phyloP scores from a whole-genome alignment of 1,139 yeast genomes.

The Pneumocystis jirovecii region DNA sequence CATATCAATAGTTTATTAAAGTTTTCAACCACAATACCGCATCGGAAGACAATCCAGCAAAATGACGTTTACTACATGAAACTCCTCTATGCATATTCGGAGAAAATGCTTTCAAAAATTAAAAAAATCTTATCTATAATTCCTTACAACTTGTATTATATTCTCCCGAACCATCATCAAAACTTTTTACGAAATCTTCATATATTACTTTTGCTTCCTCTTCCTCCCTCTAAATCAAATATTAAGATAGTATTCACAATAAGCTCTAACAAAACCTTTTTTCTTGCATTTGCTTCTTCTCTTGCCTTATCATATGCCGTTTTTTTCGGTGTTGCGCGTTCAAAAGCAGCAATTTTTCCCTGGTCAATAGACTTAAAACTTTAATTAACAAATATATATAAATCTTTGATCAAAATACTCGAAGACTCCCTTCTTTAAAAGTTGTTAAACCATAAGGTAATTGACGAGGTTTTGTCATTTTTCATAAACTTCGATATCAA shows the following conservation, averaged over 20 bases:
- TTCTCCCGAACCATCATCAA: background rate
- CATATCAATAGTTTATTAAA: background rate
- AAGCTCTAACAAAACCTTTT: background rate
- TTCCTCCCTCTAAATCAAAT: constrained; percentile 5
- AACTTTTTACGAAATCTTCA: constrained; percentile 11
- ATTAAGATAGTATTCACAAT: background rate
- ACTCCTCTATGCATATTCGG: background rate
- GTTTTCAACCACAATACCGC: background rate
- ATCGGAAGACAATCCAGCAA: background rate
- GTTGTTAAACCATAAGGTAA: background rate
- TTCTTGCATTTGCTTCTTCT: constrained; percentile 12
- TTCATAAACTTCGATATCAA: background rate
- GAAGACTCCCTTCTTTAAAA: background rate
- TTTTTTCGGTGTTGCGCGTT: constrained; percentile 6
- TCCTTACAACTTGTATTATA: background rate
- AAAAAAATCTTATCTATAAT: background rate
- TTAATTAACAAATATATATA: background rate
- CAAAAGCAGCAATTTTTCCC: constrained; percentile 7
- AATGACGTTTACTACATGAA: constrained; percentile 1
- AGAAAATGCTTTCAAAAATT: background rate
- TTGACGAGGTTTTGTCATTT: background rate
- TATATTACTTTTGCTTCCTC: constrained; percentile 13
- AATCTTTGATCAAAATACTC: background rate
- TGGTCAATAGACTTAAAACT: constrained; percentile 8
- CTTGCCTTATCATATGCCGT: constrained; percentile 13